Percentiles rank a stretch among this genome's conserved stretches.
Conservation (phyloP, 805 yeast genomes). For the Ogataea paradorogensis region DNA sequence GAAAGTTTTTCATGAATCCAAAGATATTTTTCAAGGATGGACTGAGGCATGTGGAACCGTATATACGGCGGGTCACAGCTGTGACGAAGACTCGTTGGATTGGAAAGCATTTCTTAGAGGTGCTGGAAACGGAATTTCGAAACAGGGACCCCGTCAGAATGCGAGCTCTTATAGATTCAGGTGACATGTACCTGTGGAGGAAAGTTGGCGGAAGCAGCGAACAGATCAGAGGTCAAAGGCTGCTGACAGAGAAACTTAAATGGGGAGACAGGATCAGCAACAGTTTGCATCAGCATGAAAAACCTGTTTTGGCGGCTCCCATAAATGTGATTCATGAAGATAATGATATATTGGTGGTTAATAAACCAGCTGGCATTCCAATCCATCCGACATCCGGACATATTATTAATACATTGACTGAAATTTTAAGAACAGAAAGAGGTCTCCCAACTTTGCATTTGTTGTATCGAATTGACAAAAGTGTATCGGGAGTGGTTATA, state of each 20-base stretch:
- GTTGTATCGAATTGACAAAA: constrained; percentile 50
- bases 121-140: constrained; percentile 16
- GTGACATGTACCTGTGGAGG: constrained; percentile 15
- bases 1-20: constrained; percentile 1
- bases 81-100: constrained; percentile 11
- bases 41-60: constrained; percentile 17
- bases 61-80: constrained; percentile 15
- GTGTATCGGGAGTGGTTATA: constrained; percentile 49
- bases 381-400: constrained; percentile 51
- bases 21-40: constrained; percentile 10
- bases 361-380: constrained; percentile 53
- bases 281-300: constrained; percentile 45
- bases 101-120: constrained; percentile 14
- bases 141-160: constrained; percentile 14
- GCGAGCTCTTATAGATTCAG: constrained; percentile 12
- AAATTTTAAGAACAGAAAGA: constrained; percentile 37
- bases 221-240: constrained; percentile 8
- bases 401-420: constrained; percentile 41
- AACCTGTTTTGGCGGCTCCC: constrained; percentile 32
- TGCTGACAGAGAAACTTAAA: constrained; percentile 14
- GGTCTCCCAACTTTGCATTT: constrained; percentile 23
- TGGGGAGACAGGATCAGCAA: constrained; percentile 27
- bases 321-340: constrained; percentile 36
- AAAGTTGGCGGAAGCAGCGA: not conserved
- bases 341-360: constrained; percentile 39